These are phyloP conservation scores for Psilocybe tampanensis DNA, from an alignment of 768 basidiomycete species.

Conservation along the genomic window DNA sequence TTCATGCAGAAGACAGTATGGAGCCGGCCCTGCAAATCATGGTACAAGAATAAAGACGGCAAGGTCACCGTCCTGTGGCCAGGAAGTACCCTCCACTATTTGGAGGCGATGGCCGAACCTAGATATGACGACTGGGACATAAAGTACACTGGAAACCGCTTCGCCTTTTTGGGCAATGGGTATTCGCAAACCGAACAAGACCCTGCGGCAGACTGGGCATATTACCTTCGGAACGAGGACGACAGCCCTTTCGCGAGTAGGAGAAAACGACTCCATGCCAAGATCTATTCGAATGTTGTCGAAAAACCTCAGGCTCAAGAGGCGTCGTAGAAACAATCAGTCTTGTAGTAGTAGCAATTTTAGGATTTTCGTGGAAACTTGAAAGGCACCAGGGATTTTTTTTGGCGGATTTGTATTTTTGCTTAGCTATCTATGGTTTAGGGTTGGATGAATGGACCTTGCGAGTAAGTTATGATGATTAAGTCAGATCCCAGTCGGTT, in stretches of 20 bases:
- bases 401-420: no score
- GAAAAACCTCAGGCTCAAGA: background rate
- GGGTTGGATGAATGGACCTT: no score
- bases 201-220: slow-evolving; percentile 32
- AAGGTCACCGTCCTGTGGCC: slow-evolving; percentile 37
- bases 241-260: slow-evolving; percentile 26
- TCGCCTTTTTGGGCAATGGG: slow-evolving; percentile 36
- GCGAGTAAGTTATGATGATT: no score
- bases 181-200: slow-evolving; percentile 35
- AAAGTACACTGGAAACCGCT: slow-evolving; percentile 34
- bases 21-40: slow-evolving; percentile 32
- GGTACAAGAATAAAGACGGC: slow-evolving; percentile 35
- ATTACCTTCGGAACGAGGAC: slow-evolving; percentile 30
- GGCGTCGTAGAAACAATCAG: background rate
- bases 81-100: slow-evolving; percentile 38
- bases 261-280: slow-evolving; percentile 15
- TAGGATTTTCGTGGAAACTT: no score
- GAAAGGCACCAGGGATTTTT: no score
- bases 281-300: background rate
- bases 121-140: slow-evolving; percentile 40
- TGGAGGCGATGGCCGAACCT: slow-evolving; percentile 32
- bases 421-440: no score
- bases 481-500: no score
- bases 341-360: background rate
- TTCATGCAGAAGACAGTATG: slow-evolving; percentile 38